Evolutionary conservation across 805 yeast species (phyloP).

Genomic region (Metschnikowia shivogae): DNA sequence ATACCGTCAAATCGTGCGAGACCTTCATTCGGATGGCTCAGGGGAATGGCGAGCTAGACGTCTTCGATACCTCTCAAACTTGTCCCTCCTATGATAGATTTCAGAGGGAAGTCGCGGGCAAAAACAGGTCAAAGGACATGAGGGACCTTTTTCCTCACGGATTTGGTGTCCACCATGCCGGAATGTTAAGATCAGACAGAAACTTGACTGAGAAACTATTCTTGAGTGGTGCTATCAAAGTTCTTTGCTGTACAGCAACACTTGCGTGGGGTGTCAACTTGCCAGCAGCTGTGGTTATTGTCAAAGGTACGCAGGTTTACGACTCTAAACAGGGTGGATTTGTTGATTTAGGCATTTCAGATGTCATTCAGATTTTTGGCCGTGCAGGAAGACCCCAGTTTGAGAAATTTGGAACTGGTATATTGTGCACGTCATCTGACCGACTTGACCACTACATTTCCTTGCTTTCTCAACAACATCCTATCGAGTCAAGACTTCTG

Average conservation of each 20-base stretch:
- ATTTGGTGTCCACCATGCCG: slow-evolving; percentile 96
- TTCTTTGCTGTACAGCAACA: slow-evolving; percentile 93
- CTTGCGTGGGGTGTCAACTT: slow-evolving; percentile 99
- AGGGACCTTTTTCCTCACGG: slow-evolving; percentile 77
- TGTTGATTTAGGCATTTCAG: slow-evolving; percentile 90
- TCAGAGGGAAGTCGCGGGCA: slow-evolving; percentile 59
- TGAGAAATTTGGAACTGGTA: slow-evolving; percentile 89
- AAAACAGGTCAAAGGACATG: slow-evolving; percentile 72
- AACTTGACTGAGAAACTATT: slow-evolving; percentile 87
- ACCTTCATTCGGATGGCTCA: slow-evolving; percentile 66
- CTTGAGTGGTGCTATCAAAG: slow-evolving; percentile 78
- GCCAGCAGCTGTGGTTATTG: slow-evolving; percentile 96
- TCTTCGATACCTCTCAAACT: slow-evolving; percentile 55
- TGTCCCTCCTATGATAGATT: slow-evolving; percentile 39
- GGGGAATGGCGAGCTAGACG: slow-evolving; percentile 49
- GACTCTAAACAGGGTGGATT: slow-evolving; percentile 94
- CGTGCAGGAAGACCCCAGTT: slow-evolving; percentile 99
- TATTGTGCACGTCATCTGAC: slow-evolving; percentile 79
- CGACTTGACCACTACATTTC: slow-evolving; percentile 84
- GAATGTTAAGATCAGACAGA: slow-evolving; percentile 88
- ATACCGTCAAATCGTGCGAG: slow-evolving; percentile 79
- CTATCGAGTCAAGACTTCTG: slow-evolving; percentile 83
- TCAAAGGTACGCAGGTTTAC: slow-evolving; percentile 95
- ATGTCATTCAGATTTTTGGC: slow-evolving; percentile 96
- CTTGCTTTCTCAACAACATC: slow-evolving; percentile 87